Conservation (phyloP, 2,329 filamentous ascomycete genomes). For the Talaromyces sp. region DNA sequence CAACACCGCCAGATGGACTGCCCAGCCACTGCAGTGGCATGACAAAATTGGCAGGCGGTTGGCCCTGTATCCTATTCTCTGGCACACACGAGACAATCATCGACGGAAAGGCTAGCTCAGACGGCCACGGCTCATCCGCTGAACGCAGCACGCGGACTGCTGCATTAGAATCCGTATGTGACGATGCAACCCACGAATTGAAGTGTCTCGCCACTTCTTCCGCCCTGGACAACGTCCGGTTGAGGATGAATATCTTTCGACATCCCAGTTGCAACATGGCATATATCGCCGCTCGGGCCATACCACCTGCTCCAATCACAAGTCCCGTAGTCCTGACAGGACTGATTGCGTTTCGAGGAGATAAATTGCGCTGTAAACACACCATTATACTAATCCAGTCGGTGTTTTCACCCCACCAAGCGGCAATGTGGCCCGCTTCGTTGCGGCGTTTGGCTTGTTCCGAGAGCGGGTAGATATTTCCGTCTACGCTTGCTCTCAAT, state of each 20-base stretch:
- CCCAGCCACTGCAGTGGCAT: constrained; percentile 67
- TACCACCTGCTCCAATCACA: constrained; percentile 63
- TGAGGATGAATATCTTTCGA: constrained; percentile 70
- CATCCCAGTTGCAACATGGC: constrained; percentile 75
- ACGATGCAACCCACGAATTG: constrained; percentile 48
- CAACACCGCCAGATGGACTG: constrained; percentile 71
- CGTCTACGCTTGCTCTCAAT: constrained; percentile 36
- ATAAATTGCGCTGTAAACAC: constrained; percentile 42
- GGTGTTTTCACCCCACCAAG: constrained; percentile 46
- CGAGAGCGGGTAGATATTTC: constrained; percentile 35
- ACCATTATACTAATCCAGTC: constrained; percentile 45
- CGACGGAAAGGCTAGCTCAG: constrained; percentile 61
- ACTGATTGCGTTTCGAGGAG: constrained; percentile 53
- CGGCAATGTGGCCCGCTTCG: constrained; percentile 39
- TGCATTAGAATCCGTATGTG: constrained; percentile 35
- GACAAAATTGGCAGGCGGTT: constrained; percentile 65
- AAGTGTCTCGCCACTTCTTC: constrained; percentile 68
- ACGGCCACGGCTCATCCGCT: constrained; percentile 62
- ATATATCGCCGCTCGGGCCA: constrained; percentile 75
- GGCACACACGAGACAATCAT: constrained; percentile 76
- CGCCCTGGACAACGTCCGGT: constrained; percentile 66
- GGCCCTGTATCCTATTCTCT: constrained; percentile 62
- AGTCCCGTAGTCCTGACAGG: constrained; percentile 49
- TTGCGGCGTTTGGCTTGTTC: constrained; percentile 43
- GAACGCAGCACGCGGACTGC: constrained; percentile 55